A percentile compares a stretch with the other conserved stretches of the same genome.
These are phyloP conservation scores for Tricholoma saponaceum DNA, from an alignment of 768 basidiomycete species.

Conservation along the genomic window DNA sequence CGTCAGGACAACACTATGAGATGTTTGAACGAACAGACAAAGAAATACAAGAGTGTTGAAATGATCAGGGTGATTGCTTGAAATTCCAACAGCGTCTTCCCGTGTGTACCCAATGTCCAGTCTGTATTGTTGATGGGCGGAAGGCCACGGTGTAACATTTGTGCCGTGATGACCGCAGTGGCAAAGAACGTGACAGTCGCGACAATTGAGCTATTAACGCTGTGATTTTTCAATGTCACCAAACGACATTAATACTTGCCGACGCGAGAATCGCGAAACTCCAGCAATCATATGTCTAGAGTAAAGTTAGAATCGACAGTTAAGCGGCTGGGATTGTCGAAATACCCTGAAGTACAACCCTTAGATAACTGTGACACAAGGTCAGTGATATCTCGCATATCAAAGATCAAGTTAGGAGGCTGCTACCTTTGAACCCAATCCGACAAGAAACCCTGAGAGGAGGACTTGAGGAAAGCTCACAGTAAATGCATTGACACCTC, in stretches of 20 bases:
- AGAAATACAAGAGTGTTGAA: conserved; percentile 22
- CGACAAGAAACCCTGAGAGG: conserved; percentile 52
- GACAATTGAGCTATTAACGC: conserved; percentile 40
- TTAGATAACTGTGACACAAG: conserved; percentile 40
- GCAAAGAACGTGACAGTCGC: conserved; percentile 52
- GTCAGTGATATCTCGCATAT: neutral
- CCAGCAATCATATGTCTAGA: conserved; percentile 63
- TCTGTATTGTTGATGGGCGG: conserved; percentile 27
- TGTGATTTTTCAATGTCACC: conserved; percentile 1
- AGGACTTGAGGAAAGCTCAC: conserved; percentile 27
- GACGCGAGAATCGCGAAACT: conserved; percentile 48
- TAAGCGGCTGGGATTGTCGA: neutral
- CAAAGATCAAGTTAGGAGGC: neutral
- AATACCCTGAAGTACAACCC: conserved; percentile 64
- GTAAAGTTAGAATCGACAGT: neutral
- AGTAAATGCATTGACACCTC: conserved; percentile 22
- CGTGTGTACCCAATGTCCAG: conserved; percentile 37
- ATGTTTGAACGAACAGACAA: conserved; percentile 24
- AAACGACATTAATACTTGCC: conserved; percentile 30
- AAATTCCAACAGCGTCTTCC: conserved; percentile 31
- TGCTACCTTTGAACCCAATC: conserved; percentile 52
- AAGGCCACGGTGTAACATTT: conserved; percentile 31
- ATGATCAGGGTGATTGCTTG: conserved; percentile 37
- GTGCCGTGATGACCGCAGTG: conserved; percentile 43
- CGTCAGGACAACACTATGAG: neutral